Evolutionary conservation across 345 rosid genomes (phyloP), one percentile per base, ranked within the genome.

Genomic region (Carallia brachiata): DNA sequence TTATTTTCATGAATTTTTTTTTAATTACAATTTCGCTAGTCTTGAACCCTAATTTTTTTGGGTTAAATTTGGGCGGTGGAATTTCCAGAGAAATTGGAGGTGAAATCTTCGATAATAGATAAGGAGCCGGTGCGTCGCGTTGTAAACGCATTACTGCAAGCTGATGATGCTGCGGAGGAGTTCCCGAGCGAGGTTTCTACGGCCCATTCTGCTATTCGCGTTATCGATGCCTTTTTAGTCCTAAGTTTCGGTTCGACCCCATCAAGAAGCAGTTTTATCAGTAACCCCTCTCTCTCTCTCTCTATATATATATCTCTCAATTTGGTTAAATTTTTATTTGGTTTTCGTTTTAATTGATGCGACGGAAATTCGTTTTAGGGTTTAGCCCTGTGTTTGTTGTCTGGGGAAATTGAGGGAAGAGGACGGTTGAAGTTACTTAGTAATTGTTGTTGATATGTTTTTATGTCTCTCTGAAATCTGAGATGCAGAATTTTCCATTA

Each of bases 261-360:
- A 86, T 88, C 73, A 92, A 80, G 83, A 95, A 90, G 76, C 90
- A 86, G 52, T 95, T 95, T 73, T 69, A 81, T 67, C 84, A 83
- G 99, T 95, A 86, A 10, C 78, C 74, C 56, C 78, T 19, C 52
- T 1, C 1, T 2, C 57, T 69, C 34, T 16, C 23, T 28, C 19
- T 23, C 0, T 23, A 23, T 23, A 23, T 23, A 23, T 23, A 23
- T 23, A 23, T 23, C 52, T 48, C 16, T 27, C 50, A 44, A 44
- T 37, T 73, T 58, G 36, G 31, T 23, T 62, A 10, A 10, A 6
- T 40, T 50, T 2, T 47, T 15, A 23, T 52, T 30, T n/a, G 36
- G 13, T 13, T 31, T 54, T 48, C 0, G 17, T 69, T 5, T 28
- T 58, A 4, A 17, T 5, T 12, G 4, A 3, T 44, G 10, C 48